phyloP scores from a whole-genome alignment of 257 asterid species.

The Salvia miltiorrhiza region DNA sequence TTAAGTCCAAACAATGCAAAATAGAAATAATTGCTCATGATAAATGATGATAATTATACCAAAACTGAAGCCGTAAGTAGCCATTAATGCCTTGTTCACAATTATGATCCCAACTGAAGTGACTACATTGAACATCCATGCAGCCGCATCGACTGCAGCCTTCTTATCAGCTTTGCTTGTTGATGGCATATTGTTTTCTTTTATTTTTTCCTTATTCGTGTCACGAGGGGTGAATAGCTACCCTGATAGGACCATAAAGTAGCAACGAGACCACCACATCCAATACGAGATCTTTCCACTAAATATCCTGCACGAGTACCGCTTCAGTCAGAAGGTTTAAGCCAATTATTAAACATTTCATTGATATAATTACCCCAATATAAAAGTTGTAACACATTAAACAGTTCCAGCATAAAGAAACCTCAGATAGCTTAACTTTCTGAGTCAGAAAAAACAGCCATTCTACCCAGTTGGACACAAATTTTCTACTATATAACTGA shows the following conservation, averaged over 20 bases:
- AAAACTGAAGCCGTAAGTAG: conserved; percentile 92
- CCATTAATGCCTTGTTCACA: conserved; percentile 97
- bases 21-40: neutral
- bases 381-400: neutral
- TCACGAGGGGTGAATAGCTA: conserved; percentile 29
- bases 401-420: neutral
- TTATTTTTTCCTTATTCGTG: conserved; percentile 16
- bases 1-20: conserved; percentile 10
- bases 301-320: conserved; percentile 27
- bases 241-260: conserved; percentile 46
- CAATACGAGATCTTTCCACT: conserved; percentile 24
- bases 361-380: neutral
- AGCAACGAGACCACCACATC: conserved; percentile 34
- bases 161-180: conserved; percentile 89
- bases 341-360: neutral
- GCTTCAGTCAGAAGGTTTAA: neutral
- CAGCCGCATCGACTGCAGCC: conserved; percentile 88
- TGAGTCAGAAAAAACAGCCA: neutral
- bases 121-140: conserved; percentile 96
- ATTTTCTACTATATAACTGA: neutral
- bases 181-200: conserved; percentile 60
- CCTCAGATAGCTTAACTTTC: neutral
- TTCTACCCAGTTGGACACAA: neutral
- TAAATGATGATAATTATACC: conserved; percentile 43
- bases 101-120: conserved; percentile 95